phyloP scores from a whole-genome alignment of 192 early-diverging fungal genomes.

The Coemansia sp. region DNA sequence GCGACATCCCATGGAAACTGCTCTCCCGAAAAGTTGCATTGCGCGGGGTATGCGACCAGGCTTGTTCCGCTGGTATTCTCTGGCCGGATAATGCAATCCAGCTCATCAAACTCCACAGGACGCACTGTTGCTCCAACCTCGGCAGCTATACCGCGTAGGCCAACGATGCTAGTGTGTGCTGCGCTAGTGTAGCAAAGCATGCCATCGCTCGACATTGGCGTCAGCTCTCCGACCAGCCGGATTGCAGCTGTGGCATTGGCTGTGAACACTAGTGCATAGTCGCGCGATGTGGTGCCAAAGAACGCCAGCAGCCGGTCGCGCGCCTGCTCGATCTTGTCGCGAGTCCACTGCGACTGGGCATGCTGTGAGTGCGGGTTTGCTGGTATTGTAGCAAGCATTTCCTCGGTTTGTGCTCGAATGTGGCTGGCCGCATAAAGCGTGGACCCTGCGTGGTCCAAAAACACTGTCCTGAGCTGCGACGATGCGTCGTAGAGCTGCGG shows the following conservation, averaged over 20 bases:
- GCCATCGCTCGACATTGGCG: conserved; percentile 55
- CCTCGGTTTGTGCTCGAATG: conserved; percentile 36
- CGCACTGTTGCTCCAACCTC: conserved; percentile 18
- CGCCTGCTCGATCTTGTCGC: conserved; percentile 52
- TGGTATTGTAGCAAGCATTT: conserved; percentile 54
- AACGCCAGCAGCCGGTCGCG: conserved; percentile 57
- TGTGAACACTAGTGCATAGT: conserved; percentile 74
- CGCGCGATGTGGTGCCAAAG: conserved; percentile 56
- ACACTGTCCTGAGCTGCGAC: conserved; percentile 49
- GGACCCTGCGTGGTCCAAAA: conserved; percentile 66
- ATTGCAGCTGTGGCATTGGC: conserved; percentile 74
- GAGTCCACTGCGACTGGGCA: conserved; percentile 53
- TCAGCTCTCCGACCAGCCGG: conserved; percentile 68
- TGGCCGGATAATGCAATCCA: conserved; percentile 15
- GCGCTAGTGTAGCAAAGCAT: conserved; percentile 62
- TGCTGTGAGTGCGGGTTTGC: conserved; percentile 69
- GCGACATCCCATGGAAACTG: conserved; percentile 67
- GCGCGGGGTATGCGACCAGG: conserved; percentile 76
- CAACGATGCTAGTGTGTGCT: conserved; percentile 74
- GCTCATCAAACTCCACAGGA: conserved; percentile 26
- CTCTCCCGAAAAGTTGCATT: conserved; percentile 80
- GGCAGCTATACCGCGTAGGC: conserved; percentile 60
- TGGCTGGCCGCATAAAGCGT: conserved; percentile 54
- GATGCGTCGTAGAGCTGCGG: conserved; percentile 50
- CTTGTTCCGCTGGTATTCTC: conserved; percentile 18